These are phyloP conservation scores for Dissoconium aciculare DNA, from an alignment of 2,329 filamentous ascomycete species.

Conservation along the genomic window DNA sequence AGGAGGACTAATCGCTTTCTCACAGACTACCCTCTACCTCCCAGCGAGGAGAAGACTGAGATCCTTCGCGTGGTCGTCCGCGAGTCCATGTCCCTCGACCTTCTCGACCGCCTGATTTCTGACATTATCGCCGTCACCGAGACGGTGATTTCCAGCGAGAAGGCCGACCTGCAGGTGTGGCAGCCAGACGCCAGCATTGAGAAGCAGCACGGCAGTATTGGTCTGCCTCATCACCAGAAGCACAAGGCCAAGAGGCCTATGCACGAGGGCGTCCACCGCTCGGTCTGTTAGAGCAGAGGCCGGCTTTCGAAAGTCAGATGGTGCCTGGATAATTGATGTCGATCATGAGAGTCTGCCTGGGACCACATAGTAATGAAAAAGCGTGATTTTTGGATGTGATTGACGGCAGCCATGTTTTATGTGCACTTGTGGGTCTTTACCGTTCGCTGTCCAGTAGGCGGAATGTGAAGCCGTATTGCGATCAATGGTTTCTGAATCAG, in stretches of 20 bases:
- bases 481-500: no score
- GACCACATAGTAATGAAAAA: no score
- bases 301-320: no score
- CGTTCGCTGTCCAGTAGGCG: no score
- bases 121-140: conserved; percentile 49
- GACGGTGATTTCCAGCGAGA: conserved; percentile 40
- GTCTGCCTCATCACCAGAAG: conserved; percentile 26
- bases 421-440: no score
- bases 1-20: no score
- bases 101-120: conserved; percentile 47
- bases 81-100: conserved; percentile 53
- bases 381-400: no score
- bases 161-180: conserved; percentile 37
- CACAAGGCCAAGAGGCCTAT: conserved; percentile 33
- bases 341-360: no score
- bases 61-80: conserved; percentile 54
- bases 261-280: conserved; percentile 33
- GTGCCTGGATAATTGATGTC: no score
- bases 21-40: conserved; percentile 50
- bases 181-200: conserved; percentile 30
- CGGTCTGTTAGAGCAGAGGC: conserved; percentile 36
- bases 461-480: no score
- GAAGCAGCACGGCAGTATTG: conserved; percentile 28
- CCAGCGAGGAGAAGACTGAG: conserved; percentile 45
- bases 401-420: no score